phyloP scores from a whole-genome alignment of 2,329 filamentous ascomycete species.

The Penicillium sp. region DNA sequence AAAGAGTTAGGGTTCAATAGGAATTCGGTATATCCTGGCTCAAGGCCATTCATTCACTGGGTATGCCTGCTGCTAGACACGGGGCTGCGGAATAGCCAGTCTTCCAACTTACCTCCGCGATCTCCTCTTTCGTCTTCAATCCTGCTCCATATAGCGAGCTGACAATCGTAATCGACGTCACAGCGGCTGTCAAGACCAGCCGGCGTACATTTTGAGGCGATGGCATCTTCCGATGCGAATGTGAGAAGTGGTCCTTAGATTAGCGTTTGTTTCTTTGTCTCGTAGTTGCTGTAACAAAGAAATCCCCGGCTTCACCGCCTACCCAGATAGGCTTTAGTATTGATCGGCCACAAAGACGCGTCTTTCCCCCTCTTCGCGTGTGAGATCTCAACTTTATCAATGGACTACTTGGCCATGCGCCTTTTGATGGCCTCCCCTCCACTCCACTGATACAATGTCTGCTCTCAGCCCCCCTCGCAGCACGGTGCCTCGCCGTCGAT shows the following conservation, averaged over 20 bases:
- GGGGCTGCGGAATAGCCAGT: background rate
- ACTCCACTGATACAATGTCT: constrained; percentile 33
- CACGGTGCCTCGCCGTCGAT: constrained; percentile 39
- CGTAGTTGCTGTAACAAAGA: constrained; percentile 14
- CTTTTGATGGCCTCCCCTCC: constrained; percentile 15
- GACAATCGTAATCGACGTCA: constrained; percentile 62
- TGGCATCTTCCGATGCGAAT: constrained; percentile 29
- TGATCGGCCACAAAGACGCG: constrained; percentile 37
- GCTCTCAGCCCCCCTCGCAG: constrained; percentile 30
- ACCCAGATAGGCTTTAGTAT: constrained; percentile 24
- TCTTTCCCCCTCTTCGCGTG: constrained; percentile 26
- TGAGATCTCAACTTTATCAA: constrained; percentile 16
- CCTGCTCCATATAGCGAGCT: constrained; percentile 66
- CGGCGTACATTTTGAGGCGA: constrained; percentile 52
- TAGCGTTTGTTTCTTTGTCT: background rate
- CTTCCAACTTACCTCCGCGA: constrained; percentile 55
- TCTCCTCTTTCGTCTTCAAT: constrained; percentile 60
- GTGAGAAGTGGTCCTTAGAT: background rate
- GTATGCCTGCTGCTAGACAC: background rate
- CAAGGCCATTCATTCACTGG: background rate
- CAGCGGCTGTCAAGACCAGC: constrained; percentile 60
- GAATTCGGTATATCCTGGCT: background rate
- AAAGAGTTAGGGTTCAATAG: constrained; percentile 1
- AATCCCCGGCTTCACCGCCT: constrained; percentile 36
- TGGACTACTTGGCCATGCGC: constrained; percentile 10